Evolutionary conservation across 176 grass and related monocot species (phyloP).

Genomic region (Carex littledalei): DNA sequence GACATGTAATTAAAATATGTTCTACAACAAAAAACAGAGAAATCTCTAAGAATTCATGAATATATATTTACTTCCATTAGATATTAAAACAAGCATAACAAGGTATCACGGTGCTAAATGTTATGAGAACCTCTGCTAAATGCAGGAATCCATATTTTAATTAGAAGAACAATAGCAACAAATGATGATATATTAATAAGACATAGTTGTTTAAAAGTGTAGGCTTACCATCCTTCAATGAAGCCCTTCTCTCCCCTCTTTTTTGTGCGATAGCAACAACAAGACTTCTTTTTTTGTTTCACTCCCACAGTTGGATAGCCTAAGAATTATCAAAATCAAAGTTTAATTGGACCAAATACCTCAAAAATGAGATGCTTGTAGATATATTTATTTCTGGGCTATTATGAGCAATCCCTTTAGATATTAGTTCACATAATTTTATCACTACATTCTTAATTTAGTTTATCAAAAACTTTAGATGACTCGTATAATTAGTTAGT

Average conservation of each 20-base stretch:
- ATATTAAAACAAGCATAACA: neutral
- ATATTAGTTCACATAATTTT: too few relatives aligned
- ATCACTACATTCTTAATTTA: too few relatives aligned
- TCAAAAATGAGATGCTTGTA: neutral
- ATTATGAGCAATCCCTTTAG: neutral
- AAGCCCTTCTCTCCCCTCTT: slow-evolving; percentile 26
- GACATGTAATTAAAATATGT: too few relatives aligned
- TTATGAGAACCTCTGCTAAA: neutral
- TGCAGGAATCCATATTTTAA: neutral
- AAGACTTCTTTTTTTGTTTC: slow-evolving; percentile 14
- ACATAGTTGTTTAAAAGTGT: neutral
- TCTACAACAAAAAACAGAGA: neutral
- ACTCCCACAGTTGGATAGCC: slow-evolving; percentile 10
- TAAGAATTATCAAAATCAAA: slow-evolving; percentile 8
- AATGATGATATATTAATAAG: neutral
- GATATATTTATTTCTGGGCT: neutral
- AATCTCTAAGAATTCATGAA: neutral
- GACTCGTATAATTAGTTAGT: neutral
- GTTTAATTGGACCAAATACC: too few relatives aligned
- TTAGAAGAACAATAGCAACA: neutral
- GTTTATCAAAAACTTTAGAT: too few relatives aligned
- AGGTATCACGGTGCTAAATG: neutral
- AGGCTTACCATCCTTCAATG: slow-evolving; percentile 27
- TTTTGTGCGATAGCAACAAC: slow-evolving; percentile 21
- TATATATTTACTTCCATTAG: neutral